A percentile compares a stretch with the other conserved stretches of the same genome.
Evolutionary conservation across 2,329 filamentous ascomycete genomes (phyloP).

Genomic region (Verticillium isaacii): DNA sequence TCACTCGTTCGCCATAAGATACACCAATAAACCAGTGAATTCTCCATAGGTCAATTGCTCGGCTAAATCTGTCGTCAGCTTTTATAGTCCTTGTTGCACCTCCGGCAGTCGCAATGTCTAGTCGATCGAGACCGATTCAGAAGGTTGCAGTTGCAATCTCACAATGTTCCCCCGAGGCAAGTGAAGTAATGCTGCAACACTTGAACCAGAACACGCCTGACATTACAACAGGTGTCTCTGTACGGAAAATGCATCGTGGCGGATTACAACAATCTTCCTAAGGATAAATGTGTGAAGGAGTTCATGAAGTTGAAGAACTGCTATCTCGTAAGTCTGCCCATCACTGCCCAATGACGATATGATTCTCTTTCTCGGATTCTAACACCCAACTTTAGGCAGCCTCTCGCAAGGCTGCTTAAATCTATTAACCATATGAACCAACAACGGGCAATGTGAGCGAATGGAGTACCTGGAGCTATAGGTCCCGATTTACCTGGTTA

Average conservation of each 20-base stretch:
- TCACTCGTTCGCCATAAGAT: too few species aligned
- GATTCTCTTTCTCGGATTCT: neutral
- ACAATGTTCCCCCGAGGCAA: constrained; percentile 51
- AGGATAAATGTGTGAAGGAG: constrained; percentile 83
- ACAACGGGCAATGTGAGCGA: too few species aligned
- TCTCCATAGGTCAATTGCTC: too few species aligned
- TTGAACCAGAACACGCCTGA: neutral
- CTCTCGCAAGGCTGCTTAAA: neutral
- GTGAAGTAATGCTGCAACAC: constrained; percentile 8
- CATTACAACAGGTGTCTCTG: constrained; percentile 58
- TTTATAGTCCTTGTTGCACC: neutral
- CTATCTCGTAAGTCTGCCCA: constrained; percentile 60
- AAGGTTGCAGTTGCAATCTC: constrained; percentile 50
- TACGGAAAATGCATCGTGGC: constrained; percentile 90
- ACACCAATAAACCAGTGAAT: too few species aligned
- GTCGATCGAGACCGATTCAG: constrained; percentile 42
- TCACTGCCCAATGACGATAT: neutral
- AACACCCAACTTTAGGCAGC: neutral
- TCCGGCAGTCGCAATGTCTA: constrained; percentile 15
- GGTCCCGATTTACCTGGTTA: too few species aligned
- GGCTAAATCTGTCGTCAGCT: too few species aligned
- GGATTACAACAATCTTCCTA: constrained; percentile 85
- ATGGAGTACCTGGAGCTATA: too few species aligned
- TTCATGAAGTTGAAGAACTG: constrained; percentile 85
- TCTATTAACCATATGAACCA: too few species aligned